A percentile compares a stretch with the other conserved stretches of the same genome.
Conservation (phyloP, 164 flowering plant species). For the Magnolia kwangsiensis region DNA sequence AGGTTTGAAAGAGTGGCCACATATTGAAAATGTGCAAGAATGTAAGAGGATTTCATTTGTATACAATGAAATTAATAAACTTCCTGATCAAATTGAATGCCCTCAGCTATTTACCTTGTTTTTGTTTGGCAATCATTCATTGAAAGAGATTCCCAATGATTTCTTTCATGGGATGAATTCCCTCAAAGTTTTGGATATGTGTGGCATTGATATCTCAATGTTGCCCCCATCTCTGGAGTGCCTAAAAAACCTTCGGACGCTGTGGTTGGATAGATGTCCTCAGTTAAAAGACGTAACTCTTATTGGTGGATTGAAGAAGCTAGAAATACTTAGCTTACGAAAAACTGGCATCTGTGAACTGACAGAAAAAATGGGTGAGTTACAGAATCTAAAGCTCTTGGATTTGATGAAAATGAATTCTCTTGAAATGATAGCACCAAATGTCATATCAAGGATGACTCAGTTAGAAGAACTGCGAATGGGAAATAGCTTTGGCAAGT, state of each 20-base stretch:
- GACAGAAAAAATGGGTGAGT: background rate
- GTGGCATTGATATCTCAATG: too few relatives aligned
- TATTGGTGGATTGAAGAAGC: background rate
- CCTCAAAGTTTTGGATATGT: too few relatives aligned
- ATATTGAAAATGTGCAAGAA: background rate
- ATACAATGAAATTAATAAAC: too few relatives aligned
- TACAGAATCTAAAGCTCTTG: background rate
- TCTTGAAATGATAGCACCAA: background rate
- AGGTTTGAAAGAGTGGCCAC: conserved; percentile 12
- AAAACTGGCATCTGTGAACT: background rate
- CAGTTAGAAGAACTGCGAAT: conserved; percentile 2
- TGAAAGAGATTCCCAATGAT: too few relatives aligned
- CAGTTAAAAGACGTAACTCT: background rate
- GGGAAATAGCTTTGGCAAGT: background rate
- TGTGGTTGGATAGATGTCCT: conserved; percentile 2
- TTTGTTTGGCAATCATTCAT: too few relatives aligned
- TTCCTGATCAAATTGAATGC: too few relatives aligned
- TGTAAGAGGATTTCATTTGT: conserved; percentile 6
- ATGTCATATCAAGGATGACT: conserved; percentile 1
- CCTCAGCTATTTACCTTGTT: too few relatives aligned
- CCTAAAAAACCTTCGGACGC: conserved; percentile 12
- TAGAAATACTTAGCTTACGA: background rate
- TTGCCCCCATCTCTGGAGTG: too few relatives aligned
- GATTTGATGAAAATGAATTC: background rate
- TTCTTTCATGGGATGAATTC: too few relatives aligned